Evolutionary conservation across 2,329 filamentous ascomycete genomes (phyloP).

Genomic region (Orbilia brochopaga): DNA sequence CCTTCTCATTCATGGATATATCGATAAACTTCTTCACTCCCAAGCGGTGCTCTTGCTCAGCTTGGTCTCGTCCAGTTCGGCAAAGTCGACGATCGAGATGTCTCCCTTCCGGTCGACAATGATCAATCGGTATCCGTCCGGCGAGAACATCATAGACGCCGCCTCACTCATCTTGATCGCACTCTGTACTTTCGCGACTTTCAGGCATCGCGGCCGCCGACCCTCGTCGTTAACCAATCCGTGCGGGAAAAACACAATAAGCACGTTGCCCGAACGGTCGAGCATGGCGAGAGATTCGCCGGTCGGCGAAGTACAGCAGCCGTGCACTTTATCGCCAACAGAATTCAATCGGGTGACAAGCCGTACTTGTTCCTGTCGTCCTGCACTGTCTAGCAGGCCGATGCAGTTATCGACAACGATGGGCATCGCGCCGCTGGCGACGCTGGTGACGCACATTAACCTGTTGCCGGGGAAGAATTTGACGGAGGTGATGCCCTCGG

Average conservation of each 20-base stretch:
- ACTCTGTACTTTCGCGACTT: constrained; percentile 48
- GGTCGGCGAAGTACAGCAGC: constrained; percentile 45
- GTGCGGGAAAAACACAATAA: constrained; percentile 44
- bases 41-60: constrained; percentile 44
- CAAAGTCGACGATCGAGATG: constrained; percentile 49
- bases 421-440: constrained; percentile 39
- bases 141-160: constrained; percentile 42
- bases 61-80: constrained; percentile 47
- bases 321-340: constrained; percentile 49
- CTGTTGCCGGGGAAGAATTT: constrained; percentile 50
- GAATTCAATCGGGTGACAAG: constrained; percentile 43
- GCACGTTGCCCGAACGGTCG: constrained; percentile 45
- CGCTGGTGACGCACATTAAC: constrained; percentile 49
- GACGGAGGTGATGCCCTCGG: constrained; percentile 47
- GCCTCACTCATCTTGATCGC: constrained; percentile 49
- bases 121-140: constrained; percentile 45
- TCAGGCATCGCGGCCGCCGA: constrained; percentile 40
- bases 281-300: constrained; percentile 39
- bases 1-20: too few relatives aligned
- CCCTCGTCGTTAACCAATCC: constrained; percentile 47
- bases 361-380: constrained; percentile 29
- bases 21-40: constrained; percentile 36
- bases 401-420: constrained; percentile 50
- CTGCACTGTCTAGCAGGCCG: constrained; percentile 31
- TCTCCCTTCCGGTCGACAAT: constrained; percentile 48